Conservation (phyloP, 2,329 filamentous ascomycete species). For the Zasmidium angulare region DNA sequence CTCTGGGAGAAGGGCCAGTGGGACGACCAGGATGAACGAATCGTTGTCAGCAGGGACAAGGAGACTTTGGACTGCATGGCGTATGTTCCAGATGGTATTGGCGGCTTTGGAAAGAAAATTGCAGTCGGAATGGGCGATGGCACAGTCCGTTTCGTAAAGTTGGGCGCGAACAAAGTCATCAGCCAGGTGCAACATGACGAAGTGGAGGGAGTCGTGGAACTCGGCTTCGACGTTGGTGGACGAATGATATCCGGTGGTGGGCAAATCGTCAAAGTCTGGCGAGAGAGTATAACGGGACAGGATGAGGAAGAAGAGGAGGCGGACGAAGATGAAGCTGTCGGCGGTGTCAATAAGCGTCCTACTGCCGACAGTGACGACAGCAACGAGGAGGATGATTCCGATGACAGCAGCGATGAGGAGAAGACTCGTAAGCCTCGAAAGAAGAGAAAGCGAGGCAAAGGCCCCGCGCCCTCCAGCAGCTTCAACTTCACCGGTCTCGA, state of each 20-base stretch:
- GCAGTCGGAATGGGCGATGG: constrained; percentile 83
- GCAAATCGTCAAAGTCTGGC: constrained; percentile 84
- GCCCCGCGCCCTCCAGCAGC: constrained; percentile 22
- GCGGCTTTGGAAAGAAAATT: constrained; percentile 67
- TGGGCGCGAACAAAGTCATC: constrained; percentile 71
- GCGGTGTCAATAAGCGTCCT: constrained; percentile 38
- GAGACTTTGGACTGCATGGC: constrained; percentile 81
- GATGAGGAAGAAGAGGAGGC: constrained; percentile 52
- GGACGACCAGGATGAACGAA: constrained; percentile 91
- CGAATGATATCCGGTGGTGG: constrained; percentile 90
- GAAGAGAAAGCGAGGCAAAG: constrained; percentile 41
- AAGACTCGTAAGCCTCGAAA: constrained; percentile 43
- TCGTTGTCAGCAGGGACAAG: constrained; percentile 65
- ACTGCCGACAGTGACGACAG: constrained; percentile 50
- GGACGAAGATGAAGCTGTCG: constrained; percentile 40
- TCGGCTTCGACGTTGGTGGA: constrained; percentile 82
- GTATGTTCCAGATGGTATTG: constrained; percentile 68
- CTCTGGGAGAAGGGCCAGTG: constrained; percentile 93
- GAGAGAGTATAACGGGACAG: constrained; percentile 62
- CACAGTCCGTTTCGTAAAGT: constrained; percentile 70
- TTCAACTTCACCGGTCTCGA: constrained; percentile 34
- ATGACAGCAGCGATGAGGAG: constrained; percentile 45
- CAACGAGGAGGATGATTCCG: constrained; percentile 39
- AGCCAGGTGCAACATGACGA: constrained; percentile 75
- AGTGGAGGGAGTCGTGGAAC: constrained; percentile 75